Conservation (phyloP, 2,329 filamentous ascomycete genomes). For the Cercospora sp. region DNA sequence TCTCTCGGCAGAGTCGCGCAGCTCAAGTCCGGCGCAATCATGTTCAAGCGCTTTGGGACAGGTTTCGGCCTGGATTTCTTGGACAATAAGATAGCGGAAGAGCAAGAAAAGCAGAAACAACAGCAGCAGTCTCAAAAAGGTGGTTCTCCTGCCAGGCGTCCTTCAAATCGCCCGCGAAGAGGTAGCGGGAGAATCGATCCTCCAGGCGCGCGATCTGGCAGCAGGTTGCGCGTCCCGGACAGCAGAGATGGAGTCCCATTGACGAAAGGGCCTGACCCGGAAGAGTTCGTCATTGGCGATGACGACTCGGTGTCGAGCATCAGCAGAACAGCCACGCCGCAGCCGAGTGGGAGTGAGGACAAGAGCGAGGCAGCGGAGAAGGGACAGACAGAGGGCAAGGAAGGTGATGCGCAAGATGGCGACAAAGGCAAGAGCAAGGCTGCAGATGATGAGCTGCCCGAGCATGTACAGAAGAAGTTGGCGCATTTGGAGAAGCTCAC, state of each 20-base stretch:
- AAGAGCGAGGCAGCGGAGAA: constrained; percentile 33
- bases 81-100: constrained; percentile 74
- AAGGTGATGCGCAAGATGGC: constrained; percentile 28
- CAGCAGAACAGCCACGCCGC: constrained; percentile 63
- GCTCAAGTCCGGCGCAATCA: constrained; percentile 28
- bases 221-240: constrained; percentile 31
- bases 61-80: constrained; percentile 42
- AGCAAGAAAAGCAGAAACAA: constrained; percentile 75
- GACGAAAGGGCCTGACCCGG: constrained; percentile 69
- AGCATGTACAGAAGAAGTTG: constrained; percentile 73
- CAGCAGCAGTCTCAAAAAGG: constrained; percentile 17
- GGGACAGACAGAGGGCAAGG: constrained; percentile 34
- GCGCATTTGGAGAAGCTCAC: constrained; percentile 89
- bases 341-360: constrained; percentile 43
- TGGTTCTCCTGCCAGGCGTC: constrained; percentile 36
- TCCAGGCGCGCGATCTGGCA: constrained; percentile 30
- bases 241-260: constrained; percentile 12
- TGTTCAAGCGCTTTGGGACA: constrained; percentile 35
- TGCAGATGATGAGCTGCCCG: constrained; percentile 60
- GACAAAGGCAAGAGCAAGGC: constrained; percentile 33
- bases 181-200: constrained; percentile 41
- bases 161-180: constrained; percentile 48
- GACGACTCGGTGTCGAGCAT: constrained; percentile 65
- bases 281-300: constrained; percentile 85
- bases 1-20: constrained; percentile 13